Base-by-base conservation (phyloP, 805 yeast species). In the Grigorovia transvaalensis region DNA sequence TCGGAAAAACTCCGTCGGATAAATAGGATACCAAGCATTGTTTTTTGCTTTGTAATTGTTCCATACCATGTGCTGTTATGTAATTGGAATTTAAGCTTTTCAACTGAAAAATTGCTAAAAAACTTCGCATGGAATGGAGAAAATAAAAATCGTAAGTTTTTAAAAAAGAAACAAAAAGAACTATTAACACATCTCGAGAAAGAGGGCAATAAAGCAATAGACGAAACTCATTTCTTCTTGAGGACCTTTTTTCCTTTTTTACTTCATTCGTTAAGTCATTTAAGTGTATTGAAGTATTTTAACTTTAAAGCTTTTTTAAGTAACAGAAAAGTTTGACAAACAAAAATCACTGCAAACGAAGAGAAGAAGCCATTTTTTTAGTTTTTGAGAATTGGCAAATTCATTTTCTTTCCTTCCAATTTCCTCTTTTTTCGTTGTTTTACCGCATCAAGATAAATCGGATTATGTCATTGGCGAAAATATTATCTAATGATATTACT, bases 401-500 rank as follows among this genome's bases (percentile, higher is more conserved):
- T n/a, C n/a, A n/a, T 23, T 23, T 23, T 23, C 6, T 23, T 23
- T 23, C 27, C 27, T 23, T 23, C 27, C 27, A 23, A 23, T 23
- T 23, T 23, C 27, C 27, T 23, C n/a, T 23, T 23, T 23, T 6
- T 23, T 23, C 27, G 3, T 23, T 23, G 6, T 4, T 23, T 23
- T 23, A 23, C 27, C 27, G 27, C 27, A 23, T 23, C 27, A 23
- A 23, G 15, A 33, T 12, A 41, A 42, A 42, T 19, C 20, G 27
- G 27, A 19, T 42, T 19, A 42, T 42, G 44, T 42, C 44, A 19
- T 18, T 42, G 8, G 20, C 44, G 6, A 9, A 18, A 42, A 42
- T 42, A 17, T 42, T 42, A 19, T 42, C 44, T 17, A 27, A 45
- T 27, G 47, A 45, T 23, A 45, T 45, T 12, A 63, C 67, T 8